Percentiles rank a stretch among this genome's conserved stretches.
Evolutionary conservation across 2,329 filamentous ascomycete genomes (phyloP).

Genomic region (Phoma sp.): DNA sequence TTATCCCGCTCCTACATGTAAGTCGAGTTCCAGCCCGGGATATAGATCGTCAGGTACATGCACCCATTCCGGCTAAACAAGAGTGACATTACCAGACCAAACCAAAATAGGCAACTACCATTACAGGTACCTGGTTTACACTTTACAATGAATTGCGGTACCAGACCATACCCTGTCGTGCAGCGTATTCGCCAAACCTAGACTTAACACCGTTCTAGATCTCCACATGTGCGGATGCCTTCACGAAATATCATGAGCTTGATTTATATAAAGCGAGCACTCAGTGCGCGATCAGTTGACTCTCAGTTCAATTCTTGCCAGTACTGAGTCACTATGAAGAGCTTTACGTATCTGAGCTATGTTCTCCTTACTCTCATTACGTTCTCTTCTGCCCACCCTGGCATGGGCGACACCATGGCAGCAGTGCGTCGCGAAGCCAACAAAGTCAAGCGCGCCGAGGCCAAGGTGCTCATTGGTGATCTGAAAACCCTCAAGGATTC

Average conservation of each 20-base stretch:
- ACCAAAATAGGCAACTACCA: slow-evolving; percentile 1
- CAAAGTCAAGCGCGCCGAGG: slow-evolving; percentile 21
- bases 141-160: slow-evolving; percentile 3
- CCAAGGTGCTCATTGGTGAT: slow-evolving; percentile 34
- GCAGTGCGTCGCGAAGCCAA: slow-evolving; percentile 15
- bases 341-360: neutral
- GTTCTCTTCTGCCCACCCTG: slow-evolving; percentile 20
- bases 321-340: neutral
- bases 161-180: neutral
- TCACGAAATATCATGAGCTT: neutral
- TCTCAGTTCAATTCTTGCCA: too few relatives aligned
- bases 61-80: slow-evolving; percentile 4
- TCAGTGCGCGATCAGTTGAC: neutral
- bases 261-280: neutral
- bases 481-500: slow-evolving; percentile 21
- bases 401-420: slow-evolving; percentile 23
- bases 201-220: neutral
- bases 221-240: neutral
- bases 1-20: neutral
- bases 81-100: slow-evolving; percentile 1
- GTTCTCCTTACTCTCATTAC: slow-evolving; percentile 16
- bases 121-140: neutral
- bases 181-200: slow-evolving; percentile 1
- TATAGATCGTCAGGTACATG: slow-evolving; percentile 6
- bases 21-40: neutral